phyloP scores from a whole-genome alignment of 345 rosid genomes.

The Geranium rotundifolium region DNA sequence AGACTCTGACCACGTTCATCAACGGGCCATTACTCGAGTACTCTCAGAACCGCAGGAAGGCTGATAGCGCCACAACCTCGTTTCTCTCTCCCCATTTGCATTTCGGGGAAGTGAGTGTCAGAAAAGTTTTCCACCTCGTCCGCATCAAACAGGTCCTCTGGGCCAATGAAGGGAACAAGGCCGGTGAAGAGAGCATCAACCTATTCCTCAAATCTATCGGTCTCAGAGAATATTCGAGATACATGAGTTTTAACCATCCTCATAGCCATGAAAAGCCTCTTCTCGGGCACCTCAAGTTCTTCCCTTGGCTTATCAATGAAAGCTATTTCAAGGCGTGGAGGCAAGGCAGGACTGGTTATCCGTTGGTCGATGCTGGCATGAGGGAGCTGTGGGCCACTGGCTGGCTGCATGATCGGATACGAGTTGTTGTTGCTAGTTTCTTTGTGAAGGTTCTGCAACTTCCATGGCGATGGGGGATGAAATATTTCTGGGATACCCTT shows the following conservation, averaged over 20 bases:
- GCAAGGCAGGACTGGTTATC: conserved; percentile 99
- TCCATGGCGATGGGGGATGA: conserved; percentile 99
- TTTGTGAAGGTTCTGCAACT: conserved; percentile 92
- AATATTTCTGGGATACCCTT: conserved; percentile 97
- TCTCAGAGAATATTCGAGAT: conserved; percentile 86
- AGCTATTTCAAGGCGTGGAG: conserved; percentile 94
- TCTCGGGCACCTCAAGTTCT: conserved; percentile 87
- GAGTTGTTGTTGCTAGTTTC: conserved; percentile 95
- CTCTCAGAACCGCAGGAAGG: conserved; percentile 80
- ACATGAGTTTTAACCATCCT: conserved; percentile 91
- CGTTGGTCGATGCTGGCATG: conserved; percentile 98
- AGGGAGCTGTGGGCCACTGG: conserved; percentile 98
- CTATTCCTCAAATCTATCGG: conserved; percentile 94
- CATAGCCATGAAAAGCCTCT: conserved; percentile 85
- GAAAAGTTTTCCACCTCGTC: conserved; percentile 87
- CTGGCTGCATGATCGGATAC: conserved; percentile 92
- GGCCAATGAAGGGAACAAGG: conserved; percentile 89
- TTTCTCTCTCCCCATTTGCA: conserved; percentile 94
- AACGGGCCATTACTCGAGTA: conserved; percentile 84
- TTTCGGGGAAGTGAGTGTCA: conserved; percentile 94
- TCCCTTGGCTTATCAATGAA: conserved; percentile 85
- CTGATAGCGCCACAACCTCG: conserved; percentile 99
- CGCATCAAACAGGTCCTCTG: conserved; percentile 82
- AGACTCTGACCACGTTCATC: conserved; percentile 73
- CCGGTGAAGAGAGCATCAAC: conserved; percentile 87